Percentiles rank a stretch among this genome's conserved stretches.
Conservation (phyloP, 371 early-diverging fungal genomes). For the Apophysomyces ossiformis region DNA sequence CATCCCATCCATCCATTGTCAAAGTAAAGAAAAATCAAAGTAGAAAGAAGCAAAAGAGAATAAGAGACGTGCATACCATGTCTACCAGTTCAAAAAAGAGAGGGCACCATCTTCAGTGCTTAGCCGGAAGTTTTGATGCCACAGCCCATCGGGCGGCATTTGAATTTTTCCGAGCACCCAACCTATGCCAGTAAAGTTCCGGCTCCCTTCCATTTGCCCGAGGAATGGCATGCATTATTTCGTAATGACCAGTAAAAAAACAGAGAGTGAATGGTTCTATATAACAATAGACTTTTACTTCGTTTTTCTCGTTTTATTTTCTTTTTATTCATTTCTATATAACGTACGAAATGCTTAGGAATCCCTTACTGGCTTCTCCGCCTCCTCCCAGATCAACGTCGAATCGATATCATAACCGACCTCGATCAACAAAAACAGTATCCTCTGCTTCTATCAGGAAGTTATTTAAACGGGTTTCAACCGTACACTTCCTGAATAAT, state of each 20-base stretch:
- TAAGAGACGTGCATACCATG: not conserved
- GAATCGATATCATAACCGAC: not conserved
- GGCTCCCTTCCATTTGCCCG: not conserved
- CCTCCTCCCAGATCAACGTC: conserved; percentile 11
- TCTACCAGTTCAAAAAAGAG: conserved; percentile 5
- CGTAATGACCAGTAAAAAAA: too few relatives aligned
- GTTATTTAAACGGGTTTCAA: conserved; percentile 16
- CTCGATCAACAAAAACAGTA: conserved; percentile 16
- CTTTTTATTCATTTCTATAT: too few relatives aligned
- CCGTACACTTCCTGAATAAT: conserved; percentile 8
- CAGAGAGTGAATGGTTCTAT: too few relatives aligned
- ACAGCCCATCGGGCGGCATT: not conserved
- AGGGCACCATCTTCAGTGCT: conserved; percentile 3
- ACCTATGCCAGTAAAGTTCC: not conserved
- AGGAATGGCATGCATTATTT: not conserved
- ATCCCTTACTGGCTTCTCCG: conserved; percentile 13
- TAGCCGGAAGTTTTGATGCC: conserved; percentile 1
- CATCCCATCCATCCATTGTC: conserved; percentile 5
- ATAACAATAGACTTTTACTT: too few relatives aligned
- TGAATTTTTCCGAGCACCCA: not conserved
- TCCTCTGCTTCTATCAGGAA: conserved; percentile 24
- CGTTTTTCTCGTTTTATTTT: too few relatives aligned
- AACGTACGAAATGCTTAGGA: not conserved
- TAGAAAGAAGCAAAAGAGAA: not conserved
- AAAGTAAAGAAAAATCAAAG: not conserved